These are phyloP conservation scores for Lepidium didymum DNA, from an alignment of 345 rosid species.

Conservation along the genomic window DNA sequence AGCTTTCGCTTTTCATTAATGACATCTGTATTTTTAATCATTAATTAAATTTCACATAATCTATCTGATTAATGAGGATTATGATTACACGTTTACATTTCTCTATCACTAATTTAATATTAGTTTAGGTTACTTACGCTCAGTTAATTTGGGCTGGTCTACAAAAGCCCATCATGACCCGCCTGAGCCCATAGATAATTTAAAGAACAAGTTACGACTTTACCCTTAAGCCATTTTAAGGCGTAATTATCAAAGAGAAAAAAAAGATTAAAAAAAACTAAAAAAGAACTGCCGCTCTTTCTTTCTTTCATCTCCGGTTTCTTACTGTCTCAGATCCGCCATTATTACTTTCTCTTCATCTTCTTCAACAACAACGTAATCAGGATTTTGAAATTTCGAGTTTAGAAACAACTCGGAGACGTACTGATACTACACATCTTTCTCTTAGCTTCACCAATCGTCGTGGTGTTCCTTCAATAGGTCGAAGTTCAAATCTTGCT, in stretches of 20 bases:
- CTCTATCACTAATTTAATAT: not conserved
- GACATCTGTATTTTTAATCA: not conserved
- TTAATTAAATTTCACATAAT: not conserved
- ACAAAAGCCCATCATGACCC: conserved; percentile 4
- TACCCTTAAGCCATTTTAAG: not conserved
- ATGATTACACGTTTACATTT: too few relatives aligned
- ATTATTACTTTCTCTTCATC: conserved; percentile 8
- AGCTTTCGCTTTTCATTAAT: not conserved
- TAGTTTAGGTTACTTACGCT: not conserved
- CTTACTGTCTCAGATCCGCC: conserved; percentile 29
- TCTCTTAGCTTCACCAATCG: not conserved
- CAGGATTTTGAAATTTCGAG: not conserved
- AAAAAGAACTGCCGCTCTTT: conserved; percentile 29
- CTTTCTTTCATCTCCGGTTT: not conserved
- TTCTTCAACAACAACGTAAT: not conserved
- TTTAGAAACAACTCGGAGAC: not conserved
- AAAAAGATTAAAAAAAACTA: not conserved
- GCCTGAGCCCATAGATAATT: not conserved
- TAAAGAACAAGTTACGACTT: not conserved
- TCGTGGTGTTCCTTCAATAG: not conserved
- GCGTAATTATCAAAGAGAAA: not conserved
- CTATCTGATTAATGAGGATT: too few relatives aligned
- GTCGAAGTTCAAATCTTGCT: not conserved
- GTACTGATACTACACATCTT: not conserved
- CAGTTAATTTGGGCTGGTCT: not conserved